Conservation (phyloP, 345 rosid species). For the Mangifera indica region DNA sequence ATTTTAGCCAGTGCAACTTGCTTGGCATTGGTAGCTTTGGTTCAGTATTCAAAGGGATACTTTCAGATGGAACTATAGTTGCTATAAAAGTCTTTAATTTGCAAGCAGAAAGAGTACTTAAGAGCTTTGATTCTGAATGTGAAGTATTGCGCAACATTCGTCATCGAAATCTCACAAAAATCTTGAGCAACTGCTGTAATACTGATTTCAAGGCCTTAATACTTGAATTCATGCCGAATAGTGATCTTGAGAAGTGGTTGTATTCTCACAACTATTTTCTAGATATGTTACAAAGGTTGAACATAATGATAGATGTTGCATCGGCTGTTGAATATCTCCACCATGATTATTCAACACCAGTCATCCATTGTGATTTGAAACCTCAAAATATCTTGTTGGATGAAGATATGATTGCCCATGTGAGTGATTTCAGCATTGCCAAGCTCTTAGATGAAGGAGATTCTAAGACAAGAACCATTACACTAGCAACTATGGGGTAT, state of each 20-base stretch:
- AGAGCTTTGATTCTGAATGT: conserved; percentile 18
- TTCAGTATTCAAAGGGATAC: conserved; percentile 15
- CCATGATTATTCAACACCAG: neutral
- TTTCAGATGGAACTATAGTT: neutral
- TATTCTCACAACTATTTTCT: neutral
- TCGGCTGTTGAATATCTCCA: neutral
- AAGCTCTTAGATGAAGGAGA: no score
- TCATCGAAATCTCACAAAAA: conserved; percentile 8
- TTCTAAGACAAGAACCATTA: no score
- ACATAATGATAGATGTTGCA: neutral
- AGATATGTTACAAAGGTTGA: neutral
- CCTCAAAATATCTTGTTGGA: neutral
- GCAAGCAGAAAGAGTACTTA: conserved; percentile 2
- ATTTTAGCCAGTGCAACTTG: neutral
- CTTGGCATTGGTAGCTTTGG: conserved; percentile 20
- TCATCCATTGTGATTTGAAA: conserved; percentile 14
- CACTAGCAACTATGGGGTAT: neutral
- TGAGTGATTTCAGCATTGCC: no score
- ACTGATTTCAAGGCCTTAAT: neutral
- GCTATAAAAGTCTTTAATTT: conserved; percentile 12
- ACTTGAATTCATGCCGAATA: neutral
- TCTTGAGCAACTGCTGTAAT: neutral
- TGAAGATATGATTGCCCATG: neutral
- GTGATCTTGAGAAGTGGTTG: neutral
- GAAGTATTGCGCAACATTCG: neutral